Conservation (phyloP, 495 filamentous ascomycete species). For the Penicillium simplicissimum region DNA sequence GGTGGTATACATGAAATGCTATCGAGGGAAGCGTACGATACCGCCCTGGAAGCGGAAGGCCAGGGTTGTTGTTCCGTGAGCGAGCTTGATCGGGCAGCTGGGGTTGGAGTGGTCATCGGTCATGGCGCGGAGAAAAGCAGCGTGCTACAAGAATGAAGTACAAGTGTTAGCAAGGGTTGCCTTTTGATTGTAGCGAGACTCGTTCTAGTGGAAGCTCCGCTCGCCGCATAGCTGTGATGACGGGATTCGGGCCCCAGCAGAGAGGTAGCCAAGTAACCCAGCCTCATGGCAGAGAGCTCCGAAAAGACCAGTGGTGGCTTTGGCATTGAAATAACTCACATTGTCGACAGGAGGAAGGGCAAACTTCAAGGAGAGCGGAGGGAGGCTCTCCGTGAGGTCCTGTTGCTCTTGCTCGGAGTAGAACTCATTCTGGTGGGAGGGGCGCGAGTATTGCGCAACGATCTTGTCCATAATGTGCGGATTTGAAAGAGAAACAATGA, state of each 20-base stretch:
- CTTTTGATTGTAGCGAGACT: neutral
- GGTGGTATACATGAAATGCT: neutral
- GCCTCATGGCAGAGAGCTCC: neutral
- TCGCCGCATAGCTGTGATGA: slow-evolving; percentile 11
- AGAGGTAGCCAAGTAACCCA: neutral
- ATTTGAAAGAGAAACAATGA: neutral
- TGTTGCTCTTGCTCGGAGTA: slow-evolving; percentile 73
- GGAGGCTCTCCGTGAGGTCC: slow-evolving; percentile 65
- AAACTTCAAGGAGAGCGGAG: slow-evolving; percentile 84
- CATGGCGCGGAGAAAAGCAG: slow-evolving; percentile 91
- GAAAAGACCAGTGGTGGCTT: neutral
- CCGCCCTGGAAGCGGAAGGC: slow-evolving; percentile 97
- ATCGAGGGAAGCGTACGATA: slow-evolving; percentile 55
- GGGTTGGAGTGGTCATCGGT: slow-evolving; percentile 98
- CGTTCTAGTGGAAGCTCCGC: slow-evolving; percentile 2
- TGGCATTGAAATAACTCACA: slow-evolving; percentile 50
- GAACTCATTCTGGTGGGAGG: slow-evolving; percentile 69
- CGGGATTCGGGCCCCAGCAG: neutral
- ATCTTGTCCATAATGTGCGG: slow-evolving; percentile 79
- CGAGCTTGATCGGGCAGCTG: slow-evolving; percentile 96
- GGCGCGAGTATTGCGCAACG: slow-evolving; percentile 82
- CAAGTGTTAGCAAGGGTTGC: slow-evolving; percentile 5
- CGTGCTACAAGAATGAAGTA: slow-evolving; percentile 54
- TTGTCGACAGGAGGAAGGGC: slow-evolving; percentile 90
- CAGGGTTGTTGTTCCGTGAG: slow-evolving; percentile 98